Conservation (phyloP, 2,329 filamentous ascomycete genomes). For the Ophiostoma triangulosporum region DNA sequence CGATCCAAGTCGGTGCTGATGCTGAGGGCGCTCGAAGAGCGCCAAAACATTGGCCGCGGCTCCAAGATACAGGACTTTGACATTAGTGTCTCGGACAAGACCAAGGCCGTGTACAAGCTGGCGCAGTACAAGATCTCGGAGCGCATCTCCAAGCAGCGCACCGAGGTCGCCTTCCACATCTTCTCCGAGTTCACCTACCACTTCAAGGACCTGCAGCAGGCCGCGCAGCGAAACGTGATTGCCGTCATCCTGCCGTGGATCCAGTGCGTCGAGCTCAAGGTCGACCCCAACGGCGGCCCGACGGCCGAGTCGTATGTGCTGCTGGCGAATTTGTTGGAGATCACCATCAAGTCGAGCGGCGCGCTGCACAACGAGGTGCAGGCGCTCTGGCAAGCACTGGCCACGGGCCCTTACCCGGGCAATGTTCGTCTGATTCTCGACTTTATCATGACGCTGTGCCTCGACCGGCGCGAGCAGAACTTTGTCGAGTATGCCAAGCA, state of each 20-base stretch:
- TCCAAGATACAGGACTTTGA: slow-evolving; percentile 95
- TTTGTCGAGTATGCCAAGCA: slow-evolving; percentile 98
- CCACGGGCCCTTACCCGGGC: slow-evolving; percentile 79
- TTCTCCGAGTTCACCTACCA: slow-evolving; percentile 93
- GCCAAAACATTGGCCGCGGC: slow-evolving; percentile 53
- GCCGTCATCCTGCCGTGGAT: slow-evolving; percentile 94
- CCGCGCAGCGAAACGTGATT: slow-evolving; percentile 83
- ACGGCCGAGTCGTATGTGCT: slow-evolving; percentile 90
- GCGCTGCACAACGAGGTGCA: slow-evolving; percentile 92
- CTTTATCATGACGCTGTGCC: slow-evolving; percentile 87
- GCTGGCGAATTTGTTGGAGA: slow-evolving; percentile 86
- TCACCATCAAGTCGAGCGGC: slow-evolving; percentile 83
- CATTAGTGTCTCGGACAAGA: slow-evolving; percentile 97
- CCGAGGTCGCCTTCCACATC: slow-evolving; percentile 79
- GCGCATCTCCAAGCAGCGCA: slow-evolving; percentile 73
- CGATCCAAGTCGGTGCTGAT: slow-evolving; percentile 76
- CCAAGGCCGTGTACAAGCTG: slow-evolving; percentile 92
- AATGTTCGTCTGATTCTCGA: slow-evolving; percentile 92
- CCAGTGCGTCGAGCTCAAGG: slow-evolving; percentile 79
- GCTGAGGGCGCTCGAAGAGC: slow-evolving; percentile 67
- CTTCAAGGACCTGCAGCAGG: slow-evolving; percentile 74
- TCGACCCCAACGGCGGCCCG: slow-evolving; percentile 83
- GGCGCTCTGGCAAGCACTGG: slow-evolving; percentile 90
- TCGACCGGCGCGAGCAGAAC: slow-evolving; percentile 91
- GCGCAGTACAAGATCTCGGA: slow-evolving; percentile 96